Conservation (phyloP, 306 rosid species). For the Amphicarpaea edgeworthii region DNA sequence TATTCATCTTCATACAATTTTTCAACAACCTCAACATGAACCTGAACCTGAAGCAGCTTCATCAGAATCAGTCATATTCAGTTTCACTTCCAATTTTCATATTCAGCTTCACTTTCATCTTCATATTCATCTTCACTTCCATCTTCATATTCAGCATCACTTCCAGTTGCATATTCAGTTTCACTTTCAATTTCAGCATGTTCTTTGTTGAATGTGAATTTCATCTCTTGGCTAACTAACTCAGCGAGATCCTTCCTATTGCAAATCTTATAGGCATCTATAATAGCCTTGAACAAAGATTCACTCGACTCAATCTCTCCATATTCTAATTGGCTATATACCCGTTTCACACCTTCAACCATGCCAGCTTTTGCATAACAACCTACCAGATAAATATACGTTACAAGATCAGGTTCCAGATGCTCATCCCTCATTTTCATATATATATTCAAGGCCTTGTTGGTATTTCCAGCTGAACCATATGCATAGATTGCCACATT, state of each 20-base stretch:
- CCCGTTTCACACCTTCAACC: conserved; percentile 83
- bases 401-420: conserved; percentile 74
- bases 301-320: conserved; percentile 65
- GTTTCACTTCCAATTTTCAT: conserved; percentile 38
- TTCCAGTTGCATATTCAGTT: conserved; percentile 43
- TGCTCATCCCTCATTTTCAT: conserved; percentile 84
- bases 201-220: conserved; percentile 45
- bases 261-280: conserved; percentile 68
- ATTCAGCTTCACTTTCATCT: conserved; percentile 42
- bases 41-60: conserved; percentile 23
- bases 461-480: conserved; percentile 66
- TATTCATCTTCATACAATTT: conserved; percentile 48
- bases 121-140: conserved; percentile 43
- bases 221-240: conserved; percentile 72
- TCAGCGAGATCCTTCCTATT: conserved; percentile 69
- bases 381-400: conserved; percentile 65
- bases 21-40: conserved; percentile 38
- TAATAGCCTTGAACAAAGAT: conserved; percentile 76
- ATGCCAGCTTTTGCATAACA: conserved; percentile 91
- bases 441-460: conserved; percentile 71
- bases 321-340: conserved; percentile 69
- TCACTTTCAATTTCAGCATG: conserved; percentile 45
- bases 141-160: conserved; percentile 34
- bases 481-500: conserved; percentile 79
- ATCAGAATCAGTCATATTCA: conserved; percentile 45